phyloP scores from a whole-genome alignment of 2,329 filamentous ascomycete genomes.

The Fusarium sp. region DNA sequence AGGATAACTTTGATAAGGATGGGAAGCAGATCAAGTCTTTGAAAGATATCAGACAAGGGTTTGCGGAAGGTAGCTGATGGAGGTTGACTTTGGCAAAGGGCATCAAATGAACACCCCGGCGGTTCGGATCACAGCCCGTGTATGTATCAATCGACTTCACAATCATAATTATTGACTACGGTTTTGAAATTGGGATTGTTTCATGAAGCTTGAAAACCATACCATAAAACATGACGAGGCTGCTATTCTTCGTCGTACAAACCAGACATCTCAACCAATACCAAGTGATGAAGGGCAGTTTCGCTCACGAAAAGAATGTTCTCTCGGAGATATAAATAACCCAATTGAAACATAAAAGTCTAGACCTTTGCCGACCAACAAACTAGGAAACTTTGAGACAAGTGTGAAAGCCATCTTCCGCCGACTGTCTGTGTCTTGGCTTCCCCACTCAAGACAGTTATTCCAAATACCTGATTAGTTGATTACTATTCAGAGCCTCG shows the following conservation, averaged over 20 bases:
- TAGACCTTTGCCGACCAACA: neutral
- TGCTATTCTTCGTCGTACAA: neutral
- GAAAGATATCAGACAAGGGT: constrained; percentile 43
- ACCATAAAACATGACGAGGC: neutral
- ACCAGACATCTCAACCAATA: neutral
- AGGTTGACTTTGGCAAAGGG: neutral
- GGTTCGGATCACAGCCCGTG: neutral
- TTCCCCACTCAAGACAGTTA: neutral
- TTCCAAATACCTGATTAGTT: constrained; percentile 4
- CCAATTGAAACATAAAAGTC: neutral
- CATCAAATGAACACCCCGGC: neutral
- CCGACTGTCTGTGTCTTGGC: neutral
- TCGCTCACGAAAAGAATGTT: neutral
- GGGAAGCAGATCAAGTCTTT: constrained; percentile 63
- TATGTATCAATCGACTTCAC: neutral
- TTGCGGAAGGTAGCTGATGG: neutral
- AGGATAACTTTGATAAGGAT: constrained; percentile 65
- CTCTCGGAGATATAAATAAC: neutral
- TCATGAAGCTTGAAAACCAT: neutral
- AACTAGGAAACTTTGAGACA: neutral
- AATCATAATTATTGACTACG: neutral
- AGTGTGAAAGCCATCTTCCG: neutral
- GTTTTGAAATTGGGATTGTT: neutral
- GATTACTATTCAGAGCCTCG: neutral
- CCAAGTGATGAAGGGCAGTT: neutral